Percentiles rank a stretch among this genome's conserved stretches.
Conservation (phyloP, 2,329 filamentous ascomycete species). For the Alternaria infectoria region DNA sequence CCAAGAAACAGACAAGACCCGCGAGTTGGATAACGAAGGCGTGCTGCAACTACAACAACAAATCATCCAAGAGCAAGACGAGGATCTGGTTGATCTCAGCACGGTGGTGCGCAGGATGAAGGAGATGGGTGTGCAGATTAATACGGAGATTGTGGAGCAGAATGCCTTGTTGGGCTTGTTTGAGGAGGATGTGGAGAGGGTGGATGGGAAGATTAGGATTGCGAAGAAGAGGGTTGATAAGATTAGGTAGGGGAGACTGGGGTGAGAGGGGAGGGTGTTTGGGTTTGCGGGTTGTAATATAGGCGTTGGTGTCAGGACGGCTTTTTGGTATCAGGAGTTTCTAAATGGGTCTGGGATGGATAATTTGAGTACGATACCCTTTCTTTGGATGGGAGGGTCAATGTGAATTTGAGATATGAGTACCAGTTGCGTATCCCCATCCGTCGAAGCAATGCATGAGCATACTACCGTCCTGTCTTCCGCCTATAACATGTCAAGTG, state of each 20-base stretch:
- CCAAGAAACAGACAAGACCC: constrained; percentile 76
- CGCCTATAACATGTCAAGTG: background rate
- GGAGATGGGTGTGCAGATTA: constrained; percentile 78
- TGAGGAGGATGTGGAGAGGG: constrained; percentile 69
- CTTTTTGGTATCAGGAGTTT: too few relatives aligned
- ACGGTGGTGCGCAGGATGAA: constrained; percentile 74
- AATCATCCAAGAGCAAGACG: constrained; percentile 76
- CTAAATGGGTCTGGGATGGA: too few relatives aligned
- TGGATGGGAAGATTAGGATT: constrained; percentile 72
- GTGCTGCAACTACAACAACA: constrained; percentile 76
- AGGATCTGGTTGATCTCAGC: constrained; percentile 71
- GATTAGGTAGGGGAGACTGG: constrained; percentile 55
- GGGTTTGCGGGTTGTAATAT: background rate
- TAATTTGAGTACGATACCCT: background rate
- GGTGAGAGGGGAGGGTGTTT: background rate
- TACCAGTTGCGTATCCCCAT: background rate
- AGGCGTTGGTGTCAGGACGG: too few relatives aligned
- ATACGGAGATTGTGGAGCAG: constrained; percentile 74
- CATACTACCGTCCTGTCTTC: background rate
- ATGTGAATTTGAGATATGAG: background rate
- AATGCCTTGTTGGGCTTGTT: constrained; percentile 73
- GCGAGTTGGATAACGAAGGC: constrained; percentile 77
- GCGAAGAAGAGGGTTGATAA: constrained; percentile 75
- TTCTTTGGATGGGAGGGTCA: too few relatives aligned
- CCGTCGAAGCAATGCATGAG: background rate